phyloP scores from a whole-genome alignment of 164 flowering plant species.

The Liquidambar formosana region DNA sequence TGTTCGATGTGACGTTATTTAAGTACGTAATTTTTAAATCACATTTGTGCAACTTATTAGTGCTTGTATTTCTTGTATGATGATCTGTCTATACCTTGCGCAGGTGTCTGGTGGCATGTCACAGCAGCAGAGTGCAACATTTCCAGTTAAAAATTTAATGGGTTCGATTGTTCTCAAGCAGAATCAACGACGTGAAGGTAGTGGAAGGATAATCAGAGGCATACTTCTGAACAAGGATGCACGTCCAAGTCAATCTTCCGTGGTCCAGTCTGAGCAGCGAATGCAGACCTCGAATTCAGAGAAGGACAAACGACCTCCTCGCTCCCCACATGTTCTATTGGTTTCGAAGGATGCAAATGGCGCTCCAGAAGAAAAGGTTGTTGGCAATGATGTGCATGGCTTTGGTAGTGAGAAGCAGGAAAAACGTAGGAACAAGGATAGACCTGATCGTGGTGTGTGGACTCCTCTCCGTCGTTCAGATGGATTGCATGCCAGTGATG shows the following conservation, averaged over 20 bases:
- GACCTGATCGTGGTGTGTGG: constrained; percentile 90
- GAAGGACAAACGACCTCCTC: constrained; percentile 72
- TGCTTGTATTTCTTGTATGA: too few species aligned
- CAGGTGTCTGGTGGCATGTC: constrained; percentile 40
- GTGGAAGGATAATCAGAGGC: constrained; percentile 65
- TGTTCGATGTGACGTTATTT: too few species aligned
- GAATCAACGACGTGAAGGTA: constrained; percentile 61
- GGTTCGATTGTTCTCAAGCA: constrained; percentile 39
- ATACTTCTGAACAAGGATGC: constrained; percentile 63
- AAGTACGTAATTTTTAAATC: too few species aligned
- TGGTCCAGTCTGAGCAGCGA: constrained; percentile 48
- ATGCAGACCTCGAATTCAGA: constrained; percentile 37
- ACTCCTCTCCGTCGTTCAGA: constrained; percentile 76
- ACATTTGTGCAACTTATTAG: too few species aligned
- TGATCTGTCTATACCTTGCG: not conserved
- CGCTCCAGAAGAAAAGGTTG: constrained; percentile 44
- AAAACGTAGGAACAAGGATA: constrained; percentile 70
- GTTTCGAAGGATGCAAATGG: constrained; percentile 47
- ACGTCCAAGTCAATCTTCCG: constrained; percentile 43
- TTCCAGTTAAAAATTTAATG: constrained; percentile 35
- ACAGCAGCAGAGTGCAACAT: constrained; percentile 32
- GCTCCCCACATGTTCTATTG: constrained; percentile 40
- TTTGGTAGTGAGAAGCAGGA: constrained; percentile 54
- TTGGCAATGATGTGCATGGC: constrained; percentile 42
- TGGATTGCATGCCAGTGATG: constrained; percentile 63